Base-by-base conservation (phyloP, 1,284 basidiomycete genomes). In the Athelia psychrophila region DNA sequence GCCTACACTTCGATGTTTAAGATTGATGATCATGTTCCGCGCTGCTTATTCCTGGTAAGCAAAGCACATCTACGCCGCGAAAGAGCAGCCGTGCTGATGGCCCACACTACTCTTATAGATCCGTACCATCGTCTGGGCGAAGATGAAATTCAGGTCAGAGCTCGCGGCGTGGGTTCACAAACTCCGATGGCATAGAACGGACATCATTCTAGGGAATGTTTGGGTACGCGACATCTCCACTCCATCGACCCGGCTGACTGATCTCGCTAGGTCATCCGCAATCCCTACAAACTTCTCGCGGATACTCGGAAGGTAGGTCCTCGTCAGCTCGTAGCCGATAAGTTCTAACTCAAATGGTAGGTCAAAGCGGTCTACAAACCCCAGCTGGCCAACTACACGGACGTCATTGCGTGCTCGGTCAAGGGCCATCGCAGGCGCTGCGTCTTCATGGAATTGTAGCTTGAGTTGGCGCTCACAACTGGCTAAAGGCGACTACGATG, bases 211-310 rank as follows among this genome's bases (percentile, higher is more conserved):
- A 20, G 79, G 79, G 0, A 68, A 72, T 52, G 74, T 79, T 19
- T 60, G 81, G 44, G 59, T 62, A 35, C 24, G 44, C 49, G 30
- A 19, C 20, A 3, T n/a, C 27, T 5, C 22, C 44, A 12, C 12
- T 36, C 3, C 12, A 9, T 22, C 30, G 25, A 10, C 27, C 38
- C 13, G 27, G 27, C 40, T 52, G 45, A 15, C 20, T 30, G 16
- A 13, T 24, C 2, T 22, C 42, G 42, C n/a, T 35, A 64, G 63
- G 50, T 81, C 9, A 76, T 75, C 3, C 65, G 80, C 13, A 69
- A 80, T 61, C 80, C 80, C 20, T 81, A 79, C 60, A 79, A 79
- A 58, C 56, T 82, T 6, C 79, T 79, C 1, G 79, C 75, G 1
- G 80, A 82, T 56, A 67, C 75, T 9, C 78, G 54, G 10, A 23